phyloP scores from a whole-genome alignment of 441 rosid species.

The Populus hybrid region DNA sequence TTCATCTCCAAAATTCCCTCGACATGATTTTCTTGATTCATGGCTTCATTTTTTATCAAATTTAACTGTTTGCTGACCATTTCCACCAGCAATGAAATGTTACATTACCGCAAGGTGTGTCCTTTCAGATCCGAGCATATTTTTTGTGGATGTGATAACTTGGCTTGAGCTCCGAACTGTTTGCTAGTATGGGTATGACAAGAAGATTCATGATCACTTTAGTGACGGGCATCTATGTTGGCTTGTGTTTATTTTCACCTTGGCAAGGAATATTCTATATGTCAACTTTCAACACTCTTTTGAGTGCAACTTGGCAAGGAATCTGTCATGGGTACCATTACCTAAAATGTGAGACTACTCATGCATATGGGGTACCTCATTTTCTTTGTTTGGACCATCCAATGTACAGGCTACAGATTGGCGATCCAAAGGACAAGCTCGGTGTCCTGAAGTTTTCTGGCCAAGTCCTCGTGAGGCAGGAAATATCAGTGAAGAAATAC shows the following conservation, averaged over 20 bases:
- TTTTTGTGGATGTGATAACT: not conserved
- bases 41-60: not conserved
- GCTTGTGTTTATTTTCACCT: not conserved
- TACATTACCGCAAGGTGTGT: not conserved
- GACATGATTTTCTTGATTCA: not conserved
- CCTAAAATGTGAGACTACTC: not conserved
- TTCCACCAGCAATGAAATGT: not conserved
- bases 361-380: not conserved
- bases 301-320: not conserved
- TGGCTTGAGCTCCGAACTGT: not conserved
- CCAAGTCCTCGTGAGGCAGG: not conserved
- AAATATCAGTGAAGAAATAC: not conserved
- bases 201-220: not conserved
- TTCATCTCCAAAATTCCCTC: not conserved
- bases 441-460: not conserved
- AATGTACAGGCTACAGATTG: not conserved
- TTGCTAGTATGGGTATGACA: not conserved
- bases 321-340: not conserved
- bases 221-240: not conserved
- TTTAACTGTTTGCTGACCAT: not conserved
- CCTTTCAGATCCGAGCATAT: not conserved
- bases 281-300: not conserved
- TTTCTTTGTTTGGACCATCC: not conserved
- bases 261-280: not conserved
- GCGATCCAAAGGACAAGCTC: not conserved